Conservation (phyloP, 2,329 filamentous ascomycete species). For the Teratosphaeria viscida region DNA sequence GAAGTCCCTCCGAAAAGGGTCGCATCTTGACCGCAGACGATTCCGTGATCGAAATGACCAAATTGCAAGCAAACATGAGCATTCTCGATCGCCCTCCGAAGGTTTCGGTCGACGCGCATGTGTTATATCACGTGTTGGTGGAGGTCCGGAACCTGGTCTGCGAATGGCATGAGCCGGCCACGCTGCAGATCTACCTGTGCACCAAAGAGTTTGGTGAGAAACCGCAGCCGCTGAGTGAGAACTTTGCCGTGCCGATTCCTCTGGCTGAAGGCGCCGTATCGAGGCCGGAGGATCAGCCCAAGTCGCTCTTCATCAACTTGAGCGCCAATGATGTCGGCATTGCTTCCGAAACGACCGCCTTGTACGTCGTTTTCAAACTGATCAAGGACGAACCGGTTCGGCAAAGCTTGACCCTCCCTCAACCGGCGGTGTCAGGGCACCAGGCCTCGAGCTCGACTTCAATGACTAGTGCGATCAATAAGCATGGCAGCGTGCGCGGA, state of each 20-base stretch:
- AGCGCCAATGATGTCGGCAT: constrained; percentile 64
- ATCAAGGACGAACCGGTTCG: constrained; percentile 46
- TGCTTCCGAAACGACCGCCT: constrained; percentile 51
- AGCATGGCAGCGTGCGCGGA: constrained; percentile 24
- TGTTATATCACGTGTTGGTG: constrained; percentile 71
- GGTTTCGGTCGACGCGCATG: constrained; percentile 54
- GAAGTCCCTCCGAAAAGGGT: constrained; percentile 73
- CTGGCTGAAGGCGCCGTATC: constrained; percentile 61
- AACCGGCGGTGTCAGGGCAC: not conserved
- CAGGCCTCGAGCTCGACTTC: not conserved
- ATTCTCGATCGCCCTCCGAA: constrained; percentile 74
- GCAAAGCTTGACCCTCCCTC: constrained; percentile 1
- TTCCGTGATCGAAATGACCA: constrained; percentile 82
- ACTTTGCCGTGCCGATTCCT: constrained; percentile 67
- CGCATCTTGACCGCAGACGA: constrained; percentile 85
- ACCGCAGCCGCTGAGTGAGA: constrained; percentile 66
- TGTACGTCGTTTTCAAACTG: constrained; percentile 78
- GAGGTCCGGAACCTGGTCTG: constrained; percentile 77
- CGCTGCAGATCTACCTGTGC: constrained; percentile 67
- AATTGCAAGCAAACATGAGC: constrained; percentile 91
- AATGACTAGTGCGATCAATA: constrained; percentile 1
- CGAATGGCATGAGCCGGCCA: constrained; percentile 62
- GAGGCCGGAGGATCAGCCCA: constrained; percentile 56
- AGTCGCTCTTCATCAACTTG: constrained; percentile 80
- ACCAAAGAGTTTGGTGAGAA: constrained; percentile 55